Base-by-base conservation (phyloP, 306 rosid species). In the Macrotyloma uniflorum region DNA sequence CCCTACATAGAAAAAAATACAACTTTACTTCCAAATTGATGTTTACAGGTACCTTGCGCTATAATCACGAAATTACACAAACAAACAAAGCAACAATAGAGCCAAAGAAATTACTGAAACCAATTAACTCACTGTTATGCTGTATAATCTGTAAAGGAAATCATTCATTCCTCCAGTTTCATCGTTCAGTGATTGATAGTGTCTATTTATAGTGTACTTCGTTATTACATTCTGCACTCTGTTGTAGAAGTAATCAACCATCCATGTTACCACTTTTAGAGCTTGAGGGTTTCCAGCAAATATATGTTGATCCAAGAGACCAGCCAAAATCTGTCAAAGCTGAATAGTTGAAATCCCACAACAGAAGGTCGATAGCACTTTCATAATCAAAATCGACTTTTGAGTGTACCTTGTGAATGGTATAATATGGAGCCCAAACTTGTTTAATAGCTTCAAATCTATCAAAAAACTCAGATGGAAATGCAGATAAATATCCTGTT, bases 131-230 rank as follows among this genome's bases (percentile, higher is more conserved):
- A 95, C 99, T 8, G 99, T 90, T 67, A 96, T 7, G 40, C 66
- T 71, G 78, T 86, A 96, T 75, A 96, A 86, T 76, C 78, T 88
- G 80, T 96, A 96, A 38, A 96, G 97, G 73, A 96, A 86, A 75
- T 96, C 99, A 87, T 96, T 96, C 99, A 96, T 96, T 83, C 99
- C 99, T 61, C 99, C 99, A 16, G 93, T 83, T 85, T 96, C 99
- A 74, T 90, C 93, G 82, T 96, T 93, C 61, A 84, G 84, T 47
- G 97, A 51, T 20, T 40, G 22, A 75, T 93, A 96, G 77, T 91
- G 97, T 72, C 86, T 86, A 79, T 63, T 82, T 43, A 96, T 28
- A 54, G 79, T 87, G 85, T 84, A 33, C 67, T 80, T 74, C 2
- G 76, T 12, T 74, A 93, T 89, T 54, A 96, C 92, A 66, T 89